Percentiles rank a stretch among this genome's conserved stretches.
Evolutionary conservation across 2,329 filamentous ascomycete genomes (phyloP).

Genomic region (Sporothrix pallida): DNA sequence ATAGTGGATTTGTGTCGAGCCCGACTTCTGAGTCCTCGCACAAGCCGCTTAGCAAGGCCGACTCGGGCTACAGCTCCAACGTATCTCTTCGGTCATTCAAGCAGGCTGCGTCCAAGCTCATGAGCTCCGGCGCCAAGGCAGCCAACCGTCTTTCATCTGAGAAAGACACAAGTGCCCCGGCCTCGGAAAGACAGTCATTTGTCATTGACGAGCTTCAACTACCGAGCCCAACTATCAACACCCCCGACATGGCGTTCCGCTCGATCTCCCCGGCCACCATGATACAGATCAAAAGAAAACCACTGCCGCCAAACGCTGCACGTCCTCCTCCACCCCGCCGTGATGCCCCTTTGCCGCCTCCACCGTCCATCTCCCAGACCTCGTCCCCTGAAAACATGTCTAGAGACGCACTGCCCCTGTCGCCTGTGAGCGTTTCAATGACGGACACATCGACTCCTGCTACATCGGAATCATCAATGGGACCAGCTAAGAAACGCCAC

Average conservation of each 20-base stretch:
- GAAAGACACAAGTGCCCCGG: background rate
- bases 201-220: conserved; percentile 37
- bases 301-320: background rate
- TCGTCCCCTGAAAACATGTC: conserved; percentile 33
- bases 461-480: conserved; percentile 19
- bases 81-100: conserved; percentile 62
- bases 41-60: conserved; percentile 60
- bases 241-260: conserved; percentile 1
- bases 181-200: conserved; percentile 29
- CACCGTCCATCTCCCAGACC: conserved; percentile 40
- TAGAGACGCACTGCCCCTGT: conserved; percentile 42
- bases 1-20: conserved; percentile 58
- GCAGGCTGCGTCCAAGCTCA: conserved; percentile 44
- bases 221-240: conserved; percentile 32
- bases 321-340: conserved; percentile 32
- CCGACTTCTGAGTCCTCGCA: conserved; percentile 51
- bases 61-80: conserved; percentile 67
- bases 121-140: conserved; percentile 41
- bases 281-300: conserved; percentile 8
- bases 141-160: conserved; percentile 28
- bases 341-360: conserved; percentile 45
- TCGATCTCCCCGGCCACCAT: background rate
- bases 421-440: conserved; percentile 20
- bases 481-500: conserved; percentile 37
- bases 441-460: conserved; percentile 16